These are phyloP conservation scores for Microcos paniculata DNA, from an alignment of 345 rosid genomes.

Conservation along the genomic window DNA sequence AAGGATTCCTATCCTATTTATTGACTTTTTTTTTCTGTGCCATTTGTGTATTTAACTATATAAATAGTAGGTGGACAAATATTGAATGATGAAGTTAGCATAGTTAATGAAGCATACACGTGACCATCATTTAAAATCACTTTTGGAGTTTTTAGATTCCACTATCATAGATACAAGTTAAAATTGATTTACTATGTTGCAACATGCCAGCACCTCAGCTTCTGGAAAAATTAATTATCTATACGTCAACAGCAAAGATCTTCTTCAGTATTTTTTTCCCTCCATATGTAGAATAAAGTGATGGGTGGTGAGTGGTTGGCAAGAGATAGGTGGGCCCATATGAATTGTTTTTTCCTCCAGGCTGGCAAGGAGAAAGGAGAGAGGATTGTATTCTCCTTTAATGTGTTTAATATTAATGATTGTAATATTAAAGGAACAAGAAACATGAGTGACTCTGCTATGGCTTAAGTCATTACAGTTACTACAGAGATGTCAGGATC, in stretches of 20 bases:
- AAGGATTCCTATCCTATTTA: not conserved
- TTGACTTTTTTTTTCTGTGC: not conserved
- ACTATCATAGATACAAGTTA: not conserved
- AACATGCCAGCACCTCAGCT: too few species aligned
- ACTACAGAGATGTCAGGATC: not conserved
- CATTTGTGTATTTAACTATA: not conserved
- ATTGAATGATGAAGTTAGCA: not conserved
- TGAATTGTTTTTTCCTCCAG: too few species aligned
- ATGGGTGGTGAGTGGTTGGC: too few species aligned
- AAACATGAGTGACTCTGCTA: not conserved
- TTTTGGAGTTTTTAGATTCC: not conserved
- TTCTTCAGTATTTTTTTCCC: too few species aligned
- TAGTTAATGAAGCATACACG: not conserved
- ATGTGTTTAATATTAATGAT: too few species aligned
- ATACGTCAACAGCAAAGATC: too few species aligned
- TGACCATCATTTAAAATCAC: not conserved
- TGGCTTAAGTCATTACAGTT: not conserved
- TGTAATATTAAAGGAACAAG: not conserved
- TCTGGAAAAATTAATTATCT: too few species aligned
- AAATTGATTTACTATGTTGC: too few species aligned
- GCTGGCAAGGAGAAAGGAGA: too few species aligned
- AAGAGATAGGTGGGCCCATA: too few species aligned
- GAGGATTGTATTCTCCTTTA: too few species aligned
- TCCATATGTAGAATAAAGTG: too few species aligned
- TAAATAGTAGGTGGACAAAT: not conserved